Evolutionary conservation across 441 rosid genomes (phyloP).

Genomic region (Dalechampia spathulata): DNA sequence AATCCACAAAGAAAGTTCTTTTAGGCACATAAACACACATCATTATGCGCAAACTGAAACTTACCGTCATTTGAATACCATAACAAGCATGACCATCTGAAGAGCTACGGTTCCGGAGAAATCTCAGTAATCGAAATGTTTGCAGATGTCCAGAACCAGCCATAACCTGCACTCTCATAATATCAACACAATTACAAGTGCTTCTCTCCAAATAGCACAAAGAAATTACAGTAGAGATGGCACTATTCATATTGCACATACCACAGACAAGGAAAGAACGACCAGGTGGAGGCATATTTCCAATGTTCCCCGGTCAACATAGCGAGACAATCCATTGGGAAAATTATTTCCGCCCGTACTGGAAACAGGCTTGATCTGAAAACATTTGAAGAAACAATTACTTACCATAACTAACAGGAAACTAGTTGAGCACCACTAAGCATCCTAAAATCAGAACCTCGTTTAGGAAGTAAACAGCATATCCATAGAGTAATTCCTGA

Average conservation of each 20-base stretch:
- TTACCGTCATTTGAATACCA: constrained; percentile 94
- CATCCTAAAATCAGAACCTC: constrained; percentile 51
- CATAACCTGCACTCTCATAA: constrained; percentile 60
- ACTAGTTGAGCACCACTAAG: constrained; percentile 15
- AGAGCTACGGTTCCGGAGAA: constrained; percentile 70
- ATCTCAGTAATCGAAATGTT: constrained; percentile 77
- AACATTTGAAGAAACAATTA: constrained; percentile 18
- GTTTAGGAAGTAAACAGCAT: constrained; percentile 76
- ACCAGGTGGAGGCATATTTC: constrained; percentile 90
- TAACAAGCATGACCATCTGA: constrained; percentile 89
- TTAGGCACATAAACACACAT: constrained; percentile 7
- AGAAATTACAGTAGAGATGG: constrained; percentile 2
- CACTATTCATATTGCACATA: constrained; percentile 26
- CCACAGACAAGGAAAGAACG: constrained; percentile 91
- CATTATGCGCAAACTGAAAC: constrained; percentile 19
- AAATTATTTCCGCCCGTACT: constrained; percentile 40
- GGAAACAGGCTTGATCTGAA: constrained; percentile 86
- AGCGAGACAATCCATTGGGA: constrained; percentile 74
- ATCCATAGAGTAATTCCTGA: constrained; percentile 75
- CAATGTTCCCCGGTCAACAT: constrained; percentile 86
- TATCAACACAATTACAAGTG: constrained; percentile 10
- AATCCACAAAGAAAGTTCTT: background rate
- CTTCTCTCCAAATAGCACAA: background rate
- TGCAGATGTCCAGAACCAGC: constrained; percentile 96
- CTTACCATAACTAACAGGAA: constrained; percentile 13